Evolutionary conservation across 2,329 filamentous ascomycete species (phyloP).

Genomic region (Polytolypa hystricis): DNA sequence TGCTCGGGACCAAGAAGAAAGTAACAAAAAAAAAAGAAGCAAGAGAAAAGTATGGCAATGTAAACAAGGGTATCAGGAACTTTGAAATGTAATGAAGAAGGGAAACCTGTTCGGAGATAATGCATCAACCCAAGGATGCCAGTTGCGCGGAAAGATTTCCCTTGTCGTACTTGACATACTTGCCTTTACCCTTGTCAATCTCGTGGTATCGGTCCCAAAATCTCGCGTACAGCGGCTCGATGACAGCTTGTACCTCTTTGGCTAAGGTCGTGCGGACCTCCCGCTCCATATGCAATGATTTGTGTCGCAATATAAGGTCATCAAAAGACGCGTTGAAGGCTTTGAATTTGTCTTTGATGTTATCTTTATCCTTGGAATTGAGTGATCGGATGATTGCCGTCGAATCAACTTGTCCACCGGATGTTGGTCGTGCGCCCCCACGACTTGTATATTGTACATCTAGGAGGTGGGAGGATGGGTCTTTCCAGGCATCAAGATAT

Average conservation of each 20-base stretch:
- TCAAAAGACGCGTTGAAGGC: conserved; percentile 87
- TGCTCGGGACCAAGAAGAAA: neutral
- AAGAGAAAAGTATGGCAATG: neutral
- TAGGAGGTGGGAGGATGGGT: conserved; percentile 71
- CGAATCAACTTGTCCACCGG: conserved; percentile 57
- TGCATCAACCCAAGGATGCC: conserved; percentile 19
- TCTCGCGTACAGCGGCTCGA: conserved; percentile 85
- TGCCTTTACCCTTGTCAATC: conserved; percentile 93
- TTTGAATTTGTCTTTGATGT: conserved; percentile 91
- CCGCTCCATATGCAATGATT: conserved; percentile 74
- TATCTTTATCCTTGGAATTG: conserved; percentile 83
- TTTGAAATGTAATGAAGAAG: too few relatives aligned
- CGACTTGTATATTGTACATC: conserved; percentile 89
- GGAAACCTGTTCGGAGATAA: neutral
- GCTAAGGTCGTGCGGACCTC: conserved; percentile 74
- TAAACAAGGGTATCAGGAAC: too few relatives aligned
- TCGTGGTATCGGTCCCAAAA: conserved; percentile 98
- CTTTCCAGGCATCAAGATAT: conserved; percentile 81
- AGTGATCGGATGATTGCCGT: conserved; percentile 73
- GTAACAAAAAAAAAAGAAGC: neutral
- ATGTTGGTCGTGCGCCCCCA: conserved; percentile 53
- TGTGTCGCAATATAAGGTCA: conserved; percentile 73
- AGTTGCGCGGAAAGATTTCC: conserved; percentile 56
- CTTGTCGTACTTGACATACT: conserved; percentile 98
- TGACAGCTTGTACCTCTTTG: conserved; percentile 76